phyloP scores from a whole-genome alignment of 2,329 filamentous ascomycete genomes.

The Lachnum nothofagi region DNA sequence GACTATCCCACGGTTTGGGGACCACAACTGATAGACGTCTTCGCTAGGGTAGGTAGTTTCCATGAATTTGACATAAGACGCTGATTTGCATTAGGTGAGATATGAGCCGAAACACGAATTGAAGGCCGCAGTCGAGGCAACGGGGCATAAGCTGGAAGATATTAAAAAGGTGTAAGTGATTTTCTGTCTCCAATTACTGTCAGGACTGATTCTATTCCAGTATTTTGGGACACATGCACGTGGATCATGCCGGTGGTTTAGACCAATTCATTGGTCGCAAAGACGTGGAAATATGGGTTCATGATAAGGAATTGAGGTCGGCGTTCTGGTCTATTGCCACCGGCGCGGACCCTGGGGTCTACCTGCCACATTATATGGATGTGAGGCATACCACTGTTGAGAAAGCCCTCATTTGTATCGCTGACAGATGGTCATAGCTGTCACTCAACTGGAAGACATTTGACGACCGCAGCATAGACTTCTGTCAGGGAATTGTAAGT shows the following conservation, averaged over 20 bases:
- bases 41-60: slow-evolving; percentile 34
- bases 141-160: slow-evolving; percentile 41
- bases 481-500: slow-evolving; percentile 35
- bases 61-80: too few species aligned
- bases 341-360: slow-evolving; percentile 37
- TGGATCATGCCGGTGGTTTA: slow-evolving; percentile 45
- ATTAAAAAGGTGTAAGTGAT: slow-evolving; percentile 38
- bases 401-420: background rate
- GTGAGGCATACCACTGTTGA: slow-evolving; percentile 26
- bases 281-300: slow-evolving; percentile 42
- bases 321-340: slow-evolving; percentile 43
- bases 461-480: slow-evolving; percentile 35
- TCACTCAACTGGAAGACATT: slow-evolving; percentile 41
- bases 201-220: slow-evolving; percentile 7
- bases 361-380: slow-evolving; percentile 33
- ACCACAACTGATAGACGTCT: slow-evolving; percentile 36
- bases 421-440: slow-evolving; percentile 27
- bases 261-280: slow-evolving; percentile 39
- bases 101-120: slow-evolving; percentile 28
- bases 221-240: slow-evolving; percentile 43
- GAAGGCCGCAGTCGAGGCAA: slow-evolving; percentile 33
- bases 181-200: too few species aligned
- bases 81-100: too few species aligned
- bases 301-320: slow-evolving; percentile 43
- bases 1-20: slow-evolving; percentile 32